Conservation (phyloP, 1,139 yeast genomes). For the Blastobotrys buckinghamii region DNA sequence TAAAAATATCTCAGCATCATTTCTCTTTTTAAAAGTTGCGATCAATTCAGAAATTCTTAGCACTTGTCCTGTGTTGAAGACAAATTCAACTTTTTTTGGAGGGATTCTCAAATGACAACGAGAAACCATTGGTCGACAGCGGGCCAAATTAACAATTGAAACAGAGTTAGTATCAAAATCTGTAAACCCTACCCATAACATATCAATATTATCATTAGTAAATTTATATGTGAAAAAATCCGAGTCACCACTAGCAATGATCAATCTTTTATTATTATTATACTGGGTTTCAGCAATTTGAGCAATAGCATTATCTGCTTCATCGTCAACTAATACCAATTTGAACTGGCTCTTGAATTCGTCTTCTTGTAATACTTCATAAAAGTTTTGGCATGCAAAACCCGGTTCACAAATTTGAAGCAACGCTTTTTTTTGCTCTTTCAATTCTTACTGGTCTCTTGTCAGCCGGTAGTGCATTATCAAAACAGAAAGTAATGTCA, state of each 20-base stretch:
- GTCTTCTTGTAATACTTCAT: conserved; percentile 6
- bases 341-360: not conserved
- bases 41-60: conserved; percentile 13
- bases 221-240: conserved; percentile 16
- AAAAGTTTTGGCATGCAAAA: conserved; percentile 8
- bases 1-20: conserved; percentile 8
- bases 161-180: not conserved
- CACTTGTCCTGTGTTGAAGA: not conserved
- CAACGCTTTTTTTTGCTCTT: not conserved
- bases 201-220: not conserved
- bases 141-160: not conserved
- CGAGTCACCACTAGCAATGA: conserved; percentile 15
- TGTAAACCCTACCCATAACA: conserved; percentile 5
- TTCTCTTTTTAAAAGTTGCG: conserved; percentile 7
- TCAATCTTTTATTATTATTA: not conserved
- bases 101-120: not conserved
- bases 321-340: conserved; percentile 13
- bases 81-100: not conserved
- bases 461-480: conserved; percentile 11
- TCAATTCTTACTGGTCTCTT: not conserved
- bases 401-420: not conserved
- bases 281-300: not conserved
- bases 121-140: not conserved
- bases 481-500: conserved; percentile 7
- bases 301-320: conserved; percentile 19